Percentiles rank a stretch among this genome's conserved stretches.
These are phyloP conservation scores for Moesziomyces antarcticus DNA, from an alignment of 1,284 basidiomycete genomes.

Conservation along the genomic window DNA sequence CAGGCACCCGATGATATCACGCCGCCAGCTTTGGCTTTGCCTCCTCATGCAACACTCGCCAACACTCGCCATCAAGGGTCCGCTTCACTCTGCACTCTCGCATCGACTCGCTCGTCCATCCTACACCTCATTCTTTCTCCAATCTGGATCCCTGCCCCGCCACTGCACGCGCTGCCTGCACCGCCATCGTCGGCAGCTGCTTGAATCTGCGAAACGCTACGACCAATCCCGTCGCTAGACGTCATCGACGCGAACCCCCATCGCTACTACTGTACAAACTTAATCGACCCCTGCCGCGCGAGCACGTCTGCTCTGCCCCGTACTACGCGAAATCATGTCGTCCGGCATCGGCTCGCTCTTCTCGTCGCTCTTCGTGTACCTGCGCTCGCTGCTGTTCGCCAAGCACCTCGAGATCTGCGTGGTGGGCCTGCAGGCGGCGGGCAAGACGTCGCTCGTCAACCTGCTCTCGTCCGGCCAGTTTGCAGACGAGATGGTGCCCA, in stretches of 20 bases:
- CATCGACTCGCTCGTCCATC: neutral
- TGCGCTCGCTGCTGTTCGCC: slow-evolving; percentile 79
- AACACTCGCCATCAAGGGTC: no score
- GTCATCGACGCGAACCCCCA: no score
- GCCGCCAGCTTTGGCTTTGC: slow-evolving; percentile 2
- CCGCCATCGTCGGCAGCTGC: no score
- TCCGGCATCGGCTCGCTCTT: slow-evolving; percentile 46
- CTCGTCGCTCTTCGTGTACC: slow-evolving; percentile 54
- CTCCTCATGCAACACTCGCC: neutral
- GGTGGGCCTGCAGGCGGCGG: slow-evolving; percentile 92
- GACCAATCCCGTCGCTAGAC: no score
- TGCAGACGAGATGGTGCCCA: slow-evolving; percentile 89
- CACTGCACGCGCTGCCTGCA: no score
- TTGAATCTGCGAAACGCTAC: no score
- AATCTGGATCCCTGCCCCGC: no score
- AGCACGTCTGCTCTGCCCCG: neutral
- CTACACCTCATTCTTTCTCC: neutral
- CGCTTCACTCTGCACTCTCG: no score
- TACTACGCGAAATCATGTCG: slow-evolving; percentile 24
- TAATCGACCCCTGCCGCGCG: no score
- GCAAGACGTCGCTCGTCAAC: slow-evolving; percentile 91
- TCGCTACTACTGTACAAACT: no score
- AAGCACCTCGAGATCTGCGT: slow-evolving; percentile 92
- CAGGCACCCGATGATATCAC: slow-evolving; percentile 9
- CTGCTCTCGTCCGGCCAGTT: slow-evolving; percentile 85